Evolutionary conservation across 2,329 filamentous ascomycete genomes (phyloP), one percentile per base, ranked within the genome.

Genomic region (Zymoseptoria tritici): DNA sequence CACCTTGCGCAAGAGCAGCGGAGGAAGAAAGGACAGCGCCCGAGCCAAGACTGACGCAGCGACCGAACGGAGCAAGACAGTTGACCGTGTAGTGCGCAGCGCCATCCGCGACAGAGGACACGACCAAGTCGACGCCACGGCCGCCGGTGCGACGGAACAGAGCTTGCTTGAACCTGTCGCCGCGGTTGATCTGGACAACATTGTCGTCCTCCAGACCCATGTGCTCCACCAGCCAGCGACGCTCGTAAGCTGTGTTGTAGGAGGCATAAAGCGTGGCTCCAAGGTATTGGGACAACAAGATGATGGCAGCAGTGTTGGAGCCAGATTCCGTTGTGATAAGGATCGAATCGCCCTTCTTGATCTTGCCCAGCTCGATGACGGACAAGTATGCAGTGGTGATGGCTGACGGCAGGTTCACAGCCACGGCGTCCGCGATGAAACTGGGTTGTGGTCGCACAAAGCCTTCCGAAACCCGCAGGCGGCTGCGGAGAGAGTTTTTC

Each of bases 141-240:
- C 55, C 55, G 11, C 49, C 49, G 19, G 49, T 57, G 24, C 55
- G 55, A 42, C 49, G 55, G 20, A 57, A 24, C 3, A 57, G 55
- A 4, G 55, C 49, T 13, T 57, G 13, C 22, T 52, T 57, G 55
- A 57, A 57, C 2, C 36, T 57, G 42, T 57, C 55, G 9, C 46
- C 49, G 11, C 55, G 55, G 42, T 57, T 49, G 21, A 24, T 26
- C 21, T 51, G 29, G 55, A 57, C 31, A 8, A 57, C 55, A 4
- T 57, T 42, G 22, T 57, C 55, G 8, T 57, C 55, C n/a, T 57
- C 55, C 49, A 57, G 19, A 9, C 55, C 55, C 13, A 57, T 50
- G 13, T 57, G 55, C 46, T 57, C 55, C 4, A 57, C 49, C n/a
- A 57, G 55, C 55, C 55, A 57, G 55, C 55, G 55, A 31, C 49